Evolutionary conservation across 495 filamentous ascomycete genomes (phyloP).

Genomic region (Podospora pseudopauciseta): DNA sequence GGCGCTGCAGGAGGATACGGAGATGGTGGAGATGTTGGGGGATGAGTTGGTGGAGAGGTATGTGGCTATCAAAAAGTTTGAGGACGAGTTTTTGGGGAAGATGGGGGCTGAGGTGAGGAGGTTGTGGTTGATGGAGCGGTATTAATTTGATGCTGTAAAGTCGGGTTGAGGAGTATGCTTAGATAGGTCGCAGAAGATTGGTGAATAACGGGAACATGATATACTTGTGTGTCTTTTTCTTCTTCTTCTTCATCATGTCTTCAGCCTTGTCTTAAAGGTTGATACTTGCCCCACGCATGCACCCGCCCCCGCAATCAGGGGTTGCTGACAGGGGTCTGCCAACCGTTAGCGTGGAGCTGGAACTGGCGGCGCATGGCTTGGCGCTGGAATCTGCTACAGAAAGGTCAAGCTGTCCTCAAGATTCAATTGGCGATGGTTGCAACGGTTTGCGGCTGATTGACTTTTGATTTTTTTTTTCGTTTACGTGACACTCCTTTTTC

Average conservation of each 20-base stretch:
- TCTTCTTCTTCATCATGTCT: no score
- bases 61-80: slow-evolving; percentile 55
- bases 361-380: neutral
- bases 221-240: no score
- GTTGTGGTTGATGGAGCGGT: slow-evolving; percentile 61
- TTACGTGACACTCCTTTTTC: neutral
- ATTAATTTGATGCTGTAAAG: slow-evolving; percentile 29
- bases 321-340: neutral
- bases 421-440: slow-evolving; percentile 12
- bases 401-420: slow-evolving; percentile 28
- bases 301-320: neutral
- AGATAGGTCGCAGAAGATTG: neutral
- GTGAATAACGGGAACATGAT: no score
- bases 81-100: slow-evolving; percentile 44
- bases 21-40: slow-evolving; percentile 48
- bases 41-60: slow-evolving; percentile 56
- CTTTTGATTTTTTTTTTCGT: neutral
- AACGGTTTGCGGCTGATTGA: neutral
- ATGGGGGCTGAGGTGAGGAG: slow-evolving; percentile 45
- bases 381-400: neutral
- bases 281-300: neutral
- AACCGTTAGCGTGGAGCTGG: neutral
- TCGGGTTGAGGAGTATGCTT: neutral
- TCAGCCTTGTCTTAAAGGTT: neutral
- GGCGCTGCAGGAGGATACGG: slow-evolving; percentile 44